phyloP scores from a whole-genome alignment of 208 protist genomes.

The Acanthamoeba sp. region DNA sequence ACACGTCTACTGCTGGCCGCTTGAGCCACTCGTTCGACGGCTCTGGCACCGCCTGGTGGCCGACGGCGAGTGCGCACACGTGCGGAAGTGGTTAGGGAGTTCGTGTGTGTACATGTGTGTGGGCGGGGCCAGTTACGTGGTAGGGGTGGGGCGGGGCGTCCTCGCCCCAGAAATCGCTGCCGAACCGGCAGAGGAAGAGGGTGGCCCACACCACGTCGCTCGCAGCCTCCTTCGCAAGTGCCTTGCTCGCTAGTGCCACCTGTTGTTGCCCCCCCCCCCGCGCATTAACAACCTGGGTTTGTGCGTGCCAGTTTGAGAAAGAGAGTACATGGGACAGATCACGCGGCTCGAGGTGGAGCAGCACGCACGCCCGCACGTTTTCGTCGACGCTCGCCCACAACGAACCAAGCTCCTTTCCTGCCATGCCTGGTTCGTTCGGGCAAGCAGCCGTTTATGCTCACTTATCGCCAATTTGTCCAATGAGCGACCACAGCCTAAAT shows the following conservation, averaged over 20 bases:
- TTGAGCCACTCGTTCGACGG: background rate
- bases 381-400: background rate
- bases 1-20: background rate
- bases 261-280: background rate
- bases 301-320: background rate
- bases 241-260: background rate
- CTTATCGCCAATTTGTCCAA: too few species aligned
- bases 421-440: background rate
- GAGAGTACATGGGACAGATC: background rate
- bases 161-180: slow-evolving; percentile 11
- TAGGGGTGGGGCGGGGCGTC: background rate
- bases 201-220: background rate
- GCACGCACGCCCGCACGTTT: slow-evolving; percentile 14
- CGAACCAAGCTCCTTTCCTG: background rate
- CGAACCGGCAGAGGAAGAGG: background rate
- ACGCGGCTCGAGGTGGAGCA: background rate
- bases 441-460: too few species aligned
- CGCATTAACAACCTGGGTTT: background rate
- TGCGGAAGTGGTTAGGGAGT: background rate
- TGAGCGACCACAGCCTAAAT: too few species aligned
- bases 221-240: background rate
- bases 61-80: background rate
- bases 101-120: too few species aligned
- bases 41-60: background rate
- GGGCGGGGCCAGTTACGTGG: background rate